phyloP scores from a whole-genome alignment of 164 flowering plant genomes.

The Houttuynia cordata region DNA sequence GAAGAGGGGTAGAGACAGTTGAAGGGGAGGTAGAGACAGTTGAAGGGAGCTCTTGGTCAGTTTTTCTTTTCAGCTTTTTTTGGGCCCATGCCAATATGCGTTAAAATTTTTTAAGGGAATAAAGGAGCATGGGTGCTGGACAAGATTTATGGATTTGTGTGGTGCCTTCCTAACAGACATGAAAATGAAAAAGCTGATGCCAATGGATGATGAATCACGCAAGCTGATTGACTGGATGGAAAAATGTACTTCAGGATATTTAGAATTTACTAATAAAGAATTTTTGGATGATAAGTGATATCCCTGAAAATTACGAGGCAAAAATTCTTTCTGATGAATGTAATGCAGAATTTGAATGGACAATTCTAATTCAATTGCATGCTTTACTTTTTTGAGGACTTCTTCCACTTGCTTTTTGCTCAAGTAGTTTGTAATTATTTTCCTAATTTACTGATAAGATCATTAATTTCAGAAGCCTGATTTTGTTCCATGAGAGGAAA shows the following conservation, averaged over 20 bases:
- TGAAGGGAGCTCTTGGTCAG: conserved; percentile 78
- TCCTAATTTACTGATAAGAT: neutral
- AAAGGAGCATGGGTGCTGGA: neutral
- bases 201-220: conserved; percentile 88
- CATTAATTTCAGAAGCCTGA: conserved; percentile 26
- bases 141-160: neutral
- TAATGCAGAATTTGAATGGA: too few relatives aligned
- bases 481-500: too few relatives aligned
- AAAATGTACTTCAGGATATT: conserved; percentile 35
- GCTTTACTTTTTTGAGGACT: too few relatives aligned
- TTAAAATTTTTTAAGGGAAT: neutral
- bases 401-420: neutral
- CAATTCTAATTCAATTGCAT: too few relatives aligned
- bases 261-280: too few relatives aligned
- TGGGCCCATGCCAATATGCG: neutral
- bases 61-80: neutral
- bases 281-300: neutral
- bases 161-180: conserved; percentile 34
- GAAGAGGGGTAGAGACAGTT: too few relatives aligned
- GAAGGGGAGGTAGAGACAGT: too few relatives aligned
- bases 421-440: neutral
- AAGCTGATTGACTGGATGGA: conserved; percentile 97
- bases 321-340: neutral
- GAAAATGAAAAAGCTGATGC: conserved; percentile 95
- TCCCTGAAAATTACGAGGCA: neutral